Evolutionary conservation across 805 yeast genomes (phyloP).

Genomic region (Isabelozyma rhagii): DNA sequence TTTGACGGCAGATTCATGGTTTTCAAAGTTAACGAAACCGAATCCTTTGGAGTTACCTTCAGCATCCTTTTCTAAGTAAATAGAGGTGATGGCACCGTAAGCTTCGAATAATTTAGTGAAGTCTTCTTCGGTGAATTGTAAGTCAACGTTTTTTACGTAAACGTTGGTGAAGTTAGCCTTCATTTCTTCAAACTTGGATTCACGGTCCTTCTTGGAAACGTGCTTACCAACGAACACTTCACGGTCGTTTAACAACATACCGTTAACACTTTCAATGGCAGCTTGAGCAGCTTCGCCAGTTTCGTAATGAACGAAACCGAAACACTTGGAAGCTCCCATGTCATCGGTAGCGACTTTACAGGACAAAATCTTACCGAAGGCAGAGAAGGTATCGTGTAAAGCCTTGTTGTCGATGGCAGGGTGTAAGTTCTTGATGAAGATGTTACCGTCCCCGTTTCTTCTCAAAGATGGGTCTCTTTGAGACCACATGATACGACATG

Average conservation of each 20-base stretch:
- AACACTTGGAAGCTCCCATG: constrained; percentile 87
- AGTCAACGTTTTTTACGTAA: constrained; percentile 84
- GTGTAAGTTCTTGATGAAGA: constrained; percentile 97
- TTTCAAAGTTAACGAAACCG: constrained; percentile 89
- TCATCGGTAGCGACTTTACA: constrained; percentile 97
- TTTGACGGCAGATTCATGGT: constrained; percentile 82
- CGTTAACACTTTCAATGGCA: constrained; percentile 96
- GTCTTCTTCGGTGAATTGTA: constrained; percentile 66
- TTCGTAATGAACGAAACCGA: constrained; percentile 97
- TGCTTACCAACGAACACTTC: constrained; percentile 96
- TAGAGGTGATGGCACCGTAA: constrained; percentile 80
- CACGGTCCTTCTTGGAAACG: constrained; percentile 89
- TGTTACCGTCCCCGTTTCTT: constrained; percentile 93
- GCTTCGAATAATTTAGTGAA: constrained; percentile 69
- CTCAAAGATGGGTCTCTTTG: constrained; percentile 97
- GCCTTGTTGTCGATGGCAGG: constrained; percentile 99
- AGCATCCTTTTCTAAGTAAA: constrained; percentile 72
- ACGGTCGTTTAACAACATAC: constrained; percentile 95
- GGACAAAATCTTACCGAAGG: constrained; percentile 92
- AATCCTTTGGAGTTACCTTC: constrained; percentile 93
- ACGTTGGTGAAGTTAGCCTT: constrained; percentile 94
- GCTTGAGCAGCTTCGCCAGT: constrained; percentile 87
- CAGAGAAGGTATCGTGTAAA: constrained; percentile 94
- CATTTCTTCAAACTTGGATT: constrained; percentile 84
- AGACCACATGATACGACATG: constrained; percentile 99